These are phyloP conservation scores for Aspergillus luchuensis DNA, from an alignment of 2,329 filamentous ascomycete genomes.

Conservation along the genomic window DNA sequence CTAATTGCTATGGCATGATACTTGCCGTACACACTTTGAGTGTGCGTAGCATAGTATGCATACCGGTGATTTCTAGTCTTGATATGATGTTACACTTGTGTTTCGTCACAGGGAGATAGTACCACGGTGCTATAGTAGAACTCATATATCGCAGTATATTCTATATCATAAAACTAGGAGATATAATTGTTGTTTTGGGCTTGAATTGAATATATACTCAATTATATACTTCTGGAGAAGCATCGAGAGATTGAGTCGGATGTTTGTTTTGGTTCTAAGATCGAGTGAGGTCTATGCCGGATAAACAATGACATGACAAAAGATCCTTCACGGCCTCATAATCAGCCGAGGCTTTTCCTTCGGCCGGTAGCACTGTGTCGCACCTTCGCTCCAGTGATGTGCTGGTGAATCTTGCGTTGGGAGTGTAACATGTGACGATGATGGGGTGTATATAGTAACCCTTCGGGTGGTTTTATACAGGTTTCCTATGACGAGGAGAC, in stretches of 20 bases:
- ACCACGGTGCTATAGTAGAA: not conserved
- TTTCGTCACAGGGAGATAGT: not conserved
- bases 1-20: too few relatives aligned
- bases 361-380: not conserved
- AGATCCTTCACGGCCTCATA: not conserved
- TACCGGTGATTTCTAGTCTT: not conserved
- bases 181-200: too few relatives aligned
- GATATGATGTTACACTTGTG: not conserved
- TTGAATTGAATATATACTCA: too few relatives aligned
- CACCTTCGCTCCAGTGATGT: not conserved
- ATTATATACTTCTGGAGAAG: too few relatives aligned
- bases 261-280: too few relatives aligned
- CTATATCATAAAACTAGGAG: too few relatives aligned
- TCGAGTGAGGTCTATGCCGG: too few relatives aligned
- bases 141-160: too few relatives aligned
- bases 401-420: not conserved
- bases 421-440: not conserved
- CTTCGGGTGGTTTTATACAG: not conserved
- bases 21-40: too few relatives aligned
- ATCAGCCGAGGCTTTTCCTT: not conserved
- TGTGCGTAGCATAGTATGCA: not conserved
- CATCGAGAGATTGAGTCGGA: too few relatives aligned
- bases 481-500: not conserved
- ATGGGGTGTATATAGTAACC: not conserved
- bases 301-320: too few relatives aligned